A percentile compares a stretch with the other conserved stretches of the same genome.
Conservation (phyloP, 2,329 filamentous ascomycete species). For the Nakataea oryzae region DNA sequence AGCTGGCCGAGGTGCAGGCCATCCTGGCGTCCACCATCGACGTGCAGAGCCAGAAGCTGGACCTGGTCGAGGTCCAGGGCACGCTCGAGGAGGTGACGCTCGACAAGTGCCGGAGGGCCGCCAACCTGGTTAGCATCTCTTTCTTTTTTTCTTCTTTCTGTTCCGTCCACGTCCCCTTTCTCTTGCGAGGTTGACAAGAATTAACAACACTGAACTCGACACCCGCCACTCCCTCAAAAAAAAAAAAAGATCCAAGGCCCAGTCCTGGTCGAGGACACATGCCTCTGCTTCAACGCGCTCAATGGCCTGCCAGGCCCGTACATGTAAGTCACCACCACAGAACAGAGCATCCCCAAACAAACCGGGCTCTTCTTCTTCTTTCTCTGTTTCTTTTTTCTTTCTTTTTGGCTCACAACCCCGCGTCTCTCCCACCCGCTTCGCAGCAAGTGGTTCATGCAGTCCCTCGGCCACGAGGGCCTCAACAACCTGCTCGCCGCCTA, state of each 20-base stretch:
- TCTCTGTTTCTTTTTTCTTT: constrained; percentile 1
- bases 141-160: constrained; percentile 1
- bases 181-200: neutral
- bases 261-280: constrained; percentile 92
- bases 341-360: too few species aligned
- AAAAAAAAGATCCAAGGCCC: constrained; percentile 82
- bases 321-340: constrained; percentile 51
- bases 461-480: constrained; percentile 72
- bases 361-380: neutral
- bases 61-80: constrained; percentile 85
- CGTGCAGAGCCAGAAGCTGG: constrained; percentile 63
- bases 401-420: neutral
- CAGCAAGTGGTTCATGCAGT: constrained; percentile 89
- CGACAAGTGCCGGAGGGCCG: constrained; percentile 79
- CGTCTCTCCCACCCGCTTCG: neutral
- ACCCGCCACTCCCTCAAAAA: neutral
- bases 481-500: constrained; percentile 87
- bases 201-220: constrained; percentile 4
- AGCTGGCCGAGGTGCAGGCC: constrained; percentile 78
- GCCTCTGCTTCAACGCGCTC: constrained; percentile 83
- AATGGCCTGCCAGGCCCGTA: constrained; percentile 91
- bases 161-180: neutral
- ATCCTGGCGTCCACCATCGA: constrained; percentile 70
- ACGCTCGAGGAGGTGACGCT: constrained; percentile 82
- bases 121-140: constrained; percentile 53